A percentile compares a stretch with the other conserved stretches of the same genome.
Evolutionary conservation across 2,329 filamentous ascomycete genomes (phyloP).

Genomic region (Thermothelomyces thermophilus): DNA sequence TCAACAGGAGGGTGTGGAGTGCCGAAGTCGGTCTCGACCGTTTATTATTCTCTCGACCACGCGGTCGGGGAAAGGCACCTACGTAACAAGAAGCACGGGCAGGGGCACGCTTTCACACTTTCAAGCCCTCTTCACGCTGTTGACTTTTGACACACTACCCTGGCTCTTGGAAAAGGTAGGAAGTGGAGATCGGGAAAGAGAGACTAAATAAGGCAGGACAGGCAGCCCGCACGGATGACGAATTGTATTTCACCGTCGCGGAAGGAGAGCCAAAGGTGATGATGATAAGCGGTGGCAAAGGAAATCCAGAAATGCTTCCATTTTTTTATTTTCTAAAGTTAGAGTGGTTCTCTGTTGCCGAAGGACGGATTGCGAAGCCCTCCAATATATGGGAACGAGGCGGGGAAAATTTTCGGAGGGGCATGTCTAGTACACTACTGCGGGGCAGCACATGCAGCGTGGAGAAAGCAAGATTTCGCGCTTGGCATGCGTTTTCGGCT

Average conservation of each 20-base stretch:
- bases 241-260: slow-evolving; percentile 10
- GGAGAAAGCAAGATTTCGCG: neutral
- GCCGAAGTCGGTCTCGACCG: slow-evolving; percentile 12
- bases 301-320: slow-evolving; percentile 6
- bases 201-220: too few relatives aligned
- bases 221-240: neutral
- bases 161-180: too few relatives aligned
- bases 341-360: slow-evolving; percentile 5
- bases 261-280: slow-evolving; percentile 9
- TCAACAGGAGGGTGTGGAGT: slow-evolving; percentile 1
- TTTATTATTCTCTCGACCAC: neutral
- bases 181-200: neutral
- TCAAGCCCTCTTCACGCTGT: too few relatives aligned
- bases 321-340: slow-evolving; percentile 14
- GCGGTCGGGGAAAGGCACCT: neutral
- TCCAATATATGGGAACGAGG: slow-evolving; percentile 14
- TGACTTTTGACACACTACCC: too few relatives aligned
- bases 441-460: slow-evolving; percentile 6
- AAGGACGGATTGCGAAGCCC: slow-evolving; percentile 4
- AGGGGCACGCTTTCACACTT: too few relatives aligned
- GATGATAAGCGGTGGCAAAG: slow-evolving; percentile 1
- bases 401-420: slow-evolving; percentile 21
- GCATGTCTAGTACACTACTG: slow-evolving; percentile 5
- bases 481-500: neutral
- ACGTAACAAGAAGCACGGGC: too few relatives aligned